phyloP scores from a whole-genome alignment of 345 rosid genomes.

The Eutrema heterophyllum region DNA sequence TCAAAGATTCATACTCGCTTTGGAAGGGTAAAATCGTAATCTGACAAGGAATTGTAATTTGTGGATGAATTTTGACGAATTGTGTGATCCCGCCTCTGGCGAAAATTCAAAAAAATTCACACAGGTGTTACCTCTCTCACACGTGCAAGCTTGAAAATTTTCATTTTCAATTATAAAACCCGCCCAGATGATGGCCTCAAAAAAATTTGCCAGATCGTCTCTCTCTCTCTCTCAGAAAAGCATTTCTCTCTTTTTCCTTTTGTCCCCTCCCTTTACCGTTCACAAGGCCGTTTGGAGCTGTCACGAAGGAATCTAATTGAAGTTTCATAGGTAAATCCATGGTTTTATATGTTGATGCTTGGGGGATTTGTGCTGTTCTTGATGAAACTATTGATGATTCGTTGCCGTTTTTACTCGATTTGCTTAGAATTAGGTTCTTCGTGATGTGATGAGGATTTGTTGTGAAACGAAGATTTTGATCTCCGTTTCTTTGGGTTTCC shows the following conservation, averaged over 20 bases:
- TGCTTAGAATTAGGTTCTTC: neutral
- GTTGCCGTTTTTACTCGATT: neutral
- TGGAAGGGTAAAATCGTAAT: neutral
- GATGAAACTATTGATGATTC: neutral
- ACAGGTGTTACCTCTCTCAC: neutral
- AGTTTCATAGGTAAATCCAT: conserved; percentile 17
- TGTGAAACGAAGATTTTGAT: neutral
- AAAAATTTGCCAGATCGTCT: conserved; percentile 32
- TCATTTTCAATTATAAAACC: conserved; percentile 31
- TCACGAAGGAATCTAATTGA: conserved; percentile 7
- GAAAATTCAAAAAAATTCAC: conserved; percentile 25
- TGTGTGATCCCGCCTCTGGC: conserved; percentile 21
- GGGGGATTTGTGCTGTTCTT: neutral
- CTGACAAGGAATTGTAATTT: neutral
- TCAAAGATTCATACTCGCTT: neutral
- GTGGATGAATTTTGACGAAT: neutral
- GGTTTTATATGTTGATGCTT: neutral
- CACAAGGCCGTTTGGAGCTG: conserved; percentile 1
- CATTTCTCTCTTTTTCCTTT: conserved; percentile 5
- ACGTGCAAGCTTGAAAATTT: conserved; percentile 30
- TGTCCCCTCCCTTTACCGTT: conserved; percentile 21
- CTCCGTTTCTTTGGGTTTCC: neutral
- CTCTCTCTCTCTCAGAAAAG: conserved; percentile 17
- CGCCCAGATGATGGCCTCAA: conserved; percentile 18
- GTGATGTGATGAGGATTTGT: neutral